phyloP scores from a whole-genome alignment of 31 red algal genomes.

The Asparagopsis taxiformis region DNA sequence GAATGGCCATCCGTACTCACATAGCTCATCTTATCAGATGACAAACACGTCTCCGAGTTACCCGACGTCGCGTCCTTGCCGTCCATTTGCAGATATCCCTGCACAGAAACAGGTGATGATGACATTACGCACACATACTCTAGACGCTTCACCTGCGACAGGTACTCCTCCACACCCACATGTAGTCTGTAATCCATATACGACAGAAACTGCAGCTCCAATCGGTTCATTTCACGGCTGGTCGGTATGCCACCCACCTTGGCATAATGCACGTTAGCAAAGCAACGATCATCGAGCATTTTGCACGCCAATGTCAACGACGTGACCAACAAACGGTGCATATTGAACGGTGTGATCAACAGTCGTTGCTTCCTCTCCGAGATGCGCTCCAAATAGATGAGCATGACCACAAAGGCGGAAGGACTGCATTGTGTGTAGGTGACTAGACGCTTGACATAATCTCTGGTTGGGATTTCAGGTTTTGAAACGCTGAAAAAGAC shows the following conservation, averaged over 20 bases:
- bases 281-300: slow-evolving; percentile 84
- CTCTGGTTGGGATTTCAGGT: slow-evolving; percentile 13
- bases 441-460: slow-evolving; percentile 32
- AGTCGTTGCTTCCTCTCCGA: slow-evolving; percentile 18
- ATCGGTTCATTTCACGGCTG: slow-evolving; percentile 79
- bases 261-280: slow-evolving; percentile 87
- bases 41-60: too few relatives aligned
- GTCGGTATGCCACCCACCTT: slow-evolving; percentile 87
- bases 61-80: too few relatives aligned
- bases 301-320: slow-evolving; percentile 84
- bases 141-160: background rate
- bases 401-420: slow-evolving; percentile 39
- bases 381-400: slow-evolving; percentile 52
- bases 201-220: slow-evolving; percentile 77
- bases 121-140: background rate
- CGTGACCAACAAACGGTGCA: slow-evolving; percentile 87
- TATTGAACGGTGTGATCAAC: slow-evolving; percentile 38
- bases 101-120: background rate
- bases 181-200: slow-evolving; percentile 45
- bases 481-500: slow-evolving; percentile 37
- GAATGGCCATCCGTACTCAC: too few relatives aligned
- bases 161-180: slow-evolving; percentile 29
- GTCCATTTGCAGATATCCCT: too few relatives aligned
- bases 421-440: slow-evolving; percentile 35
- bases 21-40: too few relatives aligned